Base-by-base conservation (phyloP, 2,329 filamentous ascomycete genomes). In the Curvularia sp. region DNA sequence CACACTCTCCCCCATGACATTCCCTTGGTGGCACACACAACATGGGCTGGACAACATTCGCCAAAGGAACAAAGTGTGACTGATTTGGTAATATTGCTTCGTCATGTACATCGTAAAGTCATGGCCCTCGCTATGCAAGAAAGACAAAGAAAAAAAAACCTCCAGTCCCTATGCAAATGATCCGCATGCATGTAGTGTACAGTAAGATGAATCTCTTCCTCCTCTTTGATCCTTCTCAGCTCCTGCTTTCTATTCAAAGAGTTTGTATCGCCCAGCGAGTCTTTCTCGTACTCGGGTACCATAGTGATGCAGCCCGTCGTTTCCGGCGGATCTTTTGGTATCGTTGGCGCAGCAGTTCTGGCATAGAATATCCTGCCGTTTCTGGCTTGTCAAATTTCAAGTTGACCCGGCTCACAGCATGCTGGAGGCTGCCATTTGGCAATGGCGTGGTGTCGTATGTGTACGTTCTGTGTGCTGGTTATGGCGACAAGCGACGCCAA, bases 141-240 rank as follows among this genome's bases (percentile, higher is more conserved):
- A 44, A 22, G 30, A 31, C 30, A 31, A 28, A 31, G n/a, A 22
- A 42, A 33, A 18, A 26, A 33, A 28, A 20, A 22, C 38, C 49
- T 46, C 50, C 51, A 3, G 12, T 41, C 51, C 31, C 46, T 10
- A 46, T 55, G 35, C 51, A 49, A 58, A 28, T 55, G 31, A 28
- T 39, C 51, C 22, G 31, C 26, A 33, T 55, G 2, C n/a, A 50
- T 31, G 13, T 38, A 46, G 24, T 49, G 39, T 55, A 55, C 54
- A 53, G 3, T 53, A 30, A 41, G n/a, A 33, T 31, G 10, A 13
- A 10, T 18, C 33, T 33, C n/a, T 33, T 12, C 18, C 3, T n/a
- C n/a, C 12, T 24, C 5, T 4, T 18, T 5, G 26, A 28, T 28
- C 26, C 8, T 28, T 28, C 26, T 28, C 26, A 28, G 26, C 26